Conservation (phyloP, 2,329 filamentous ascomycete genomes). For the Alternaria ventricosa region DNA sequence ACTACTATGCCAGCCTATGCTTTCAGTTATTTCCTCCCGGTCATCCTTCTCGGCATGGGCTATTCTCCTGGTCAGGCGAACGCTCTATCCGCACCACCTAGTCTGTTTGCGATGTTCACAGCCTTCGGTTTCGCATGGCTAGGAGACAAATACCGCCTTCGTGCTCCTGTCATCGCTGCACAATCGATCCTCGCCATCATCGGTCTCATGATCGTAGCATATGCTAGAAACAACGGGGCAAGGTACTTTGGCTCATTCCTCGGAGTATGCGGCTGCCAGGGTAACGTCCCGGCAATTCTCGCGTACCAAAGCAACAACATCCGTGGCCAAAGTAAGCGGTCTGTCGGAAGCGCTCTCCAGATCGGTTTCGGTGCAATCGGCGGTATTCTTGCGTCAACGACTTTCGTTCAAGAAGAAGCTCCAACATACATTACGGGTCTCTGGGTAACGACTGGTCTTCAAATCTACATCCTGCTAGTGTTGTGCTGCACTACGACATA, state of each 20-base stretch:
- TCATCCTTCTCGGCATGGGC: constrained; percentile 36
- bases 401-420: constrained; percentile 29
- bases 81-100: constrained; percentile 34
- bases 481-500: constrained; percentile 14
- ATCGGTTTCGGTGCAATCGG: constrained; percentile 37
- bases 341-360: constrained; percentile 27
- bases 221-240: constrained; percentile 24
- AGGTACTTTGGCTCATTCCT: constrained; percentile 39
- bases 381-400: constrained; percentile 30
- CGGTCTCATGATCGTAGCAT: constrained; percentile 36
- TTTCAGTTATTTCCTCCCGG: constrained; percentile 36
- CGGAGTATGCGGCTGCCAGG: constrained; percentile 26
- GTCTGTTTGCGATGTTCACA: constrained; percentile 27
- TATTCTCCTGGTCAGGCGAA: constrained; percentile 24
- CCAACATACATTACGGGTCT: constrained; percentile 28
- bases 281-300: constrained; percentile 30
- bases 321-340: constrained; percentile 27
- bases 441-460: constrained; percentile 26
- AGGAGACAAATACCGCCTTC: constrained; percentile 32
- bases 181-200: constrained; percentile 28
- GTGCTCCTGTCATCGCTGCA: constrained; percentile 30
- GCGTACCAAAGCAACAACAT: constrained; percentile 39
- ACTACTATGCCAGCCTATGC: constrained; percentile 34
- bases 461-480: constrained; percentile 25
- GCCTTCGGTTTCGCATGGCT: constrained; percentile 34